Conservation (phyloP, 2,329 filamentous ascomycete species). For the Parastagonospora nodorum region DNA sequence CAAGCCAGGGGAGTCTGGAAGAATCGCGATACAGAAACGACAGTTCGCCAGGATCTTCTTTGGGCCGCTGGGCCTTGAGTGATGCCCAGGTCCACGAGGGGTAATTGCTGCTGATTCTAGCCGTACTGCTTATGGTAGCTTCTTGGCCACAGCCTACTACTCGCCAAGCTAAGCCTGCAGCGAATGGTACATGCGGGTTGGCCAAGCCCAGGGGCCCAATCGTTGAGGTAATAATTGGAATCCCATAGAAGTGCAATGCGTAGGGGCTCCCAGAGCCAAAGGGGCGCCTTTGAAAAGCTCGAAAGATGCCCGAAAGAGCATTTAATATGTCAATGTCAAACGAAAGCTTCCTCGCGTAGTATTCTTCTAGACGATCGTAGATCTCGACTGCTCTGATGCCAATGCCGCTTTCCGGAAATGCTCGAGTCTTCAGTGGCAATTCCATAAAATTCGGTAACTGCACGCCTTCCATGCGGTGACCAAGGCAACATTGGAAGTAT, state of each 20-base stretch:
- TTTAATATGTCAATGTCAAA: conserved; percentile 1
- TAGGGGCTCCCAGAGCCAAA: too few species aligned
- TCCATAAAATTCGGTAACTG: too few species aligned
- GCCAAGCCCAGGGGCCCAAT: too few species aligned
- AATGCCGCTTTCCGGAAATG: neutral
- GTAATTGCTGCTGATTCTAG: neutral
- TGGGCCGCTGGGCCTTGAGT: neutral
- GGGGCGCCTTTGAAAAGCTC: neutral
- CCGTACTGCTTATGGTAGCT: neutral
- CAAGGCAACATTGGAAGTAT: neutral
- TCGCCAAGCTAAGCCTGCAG: neutral
- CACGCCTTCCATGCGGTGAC: too few species aligned
- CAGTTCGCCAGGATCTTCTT: neutral
- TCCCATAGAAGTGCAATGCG: neutral
- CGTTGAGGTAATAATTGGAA: neutral
- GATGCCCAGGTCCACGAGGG: conserved; percentile 2
- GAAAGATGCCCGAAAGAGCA: neutral
- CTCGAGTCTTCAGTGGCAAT: too few species aligned
- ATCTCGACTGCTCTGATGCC: neutral
- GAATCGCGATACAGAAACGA: neutral
- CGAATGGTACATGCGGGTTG: neutral
- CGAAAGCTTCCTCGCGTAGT: neutral
- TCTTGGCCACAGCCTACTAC: neutral
- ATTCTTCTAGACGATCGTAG: neutral
- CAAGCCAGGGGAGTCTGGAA: neutral